phyloP scores from a whole-genome alignment of 106 monocot genomes.

The Acorus gramineus region DNA sequence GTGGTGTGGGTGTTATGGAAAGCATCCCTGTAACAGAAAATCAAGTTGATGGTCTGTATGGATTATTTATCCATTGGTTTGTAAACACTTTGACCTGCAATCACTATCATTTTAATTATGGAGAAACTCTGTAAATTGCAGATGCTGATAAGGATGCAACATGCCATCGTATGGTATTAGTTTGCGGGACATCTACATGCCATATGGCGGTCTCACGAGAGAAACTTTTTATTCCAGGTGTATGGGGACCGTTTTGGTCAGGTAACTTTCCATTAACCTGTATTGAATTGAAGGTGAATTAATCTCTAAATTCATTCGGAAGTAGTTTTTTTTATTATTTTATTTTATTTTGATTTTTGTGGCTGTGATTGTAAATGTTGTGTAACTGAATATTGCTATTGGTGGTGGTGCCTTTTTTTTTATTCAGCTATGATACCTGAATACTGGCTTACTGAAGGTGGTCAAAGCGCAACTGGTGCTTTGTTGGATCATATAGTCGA shows the following conservation, averaged over 20 bases:
- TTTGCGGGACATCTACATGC: conserved; percentile 97
- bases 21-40: conserved; percentile 41
- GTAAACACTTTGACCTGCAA: background rate
- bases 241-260: conserved; percentile 99
- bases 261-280: conserved; percentile 23
- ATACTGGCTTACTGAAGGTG: conserved; percentile 97
- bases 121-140: conserved; percentile 16
- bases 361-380: background rate
- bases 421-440: conserved; percentile 84
- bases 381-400: background rate
- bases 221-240: conserved; percentile 85
- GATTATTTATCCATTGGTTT: background rate
- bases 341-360: conserved; percentile 1
- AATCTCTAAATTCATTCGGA: too few relatives aligned
- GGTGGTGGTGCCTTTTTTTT: background rate
- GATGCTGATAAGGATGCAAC: conserved; percentile 43
- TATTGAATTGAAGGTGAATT: too few relatives aligned
- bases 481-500: conserved; percentile 76
- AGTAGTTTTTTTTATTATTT: background rate
- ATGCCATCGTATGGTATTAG: conserved; percentile 76
- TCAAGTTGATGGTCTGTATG: conserved; percentile 35
- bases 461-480: conserved; percentile 97
- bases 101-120: background rate
- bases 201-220: conserved; percentile 84
- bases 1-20: conserved; percentile 91